A percentile compares a stretch with the other conserved stretches of the same genome.
Evolutionary conservation across 495 filamentous ascomycete species (phyloP).

Genomic region (Xylaria longipes): DNA sequence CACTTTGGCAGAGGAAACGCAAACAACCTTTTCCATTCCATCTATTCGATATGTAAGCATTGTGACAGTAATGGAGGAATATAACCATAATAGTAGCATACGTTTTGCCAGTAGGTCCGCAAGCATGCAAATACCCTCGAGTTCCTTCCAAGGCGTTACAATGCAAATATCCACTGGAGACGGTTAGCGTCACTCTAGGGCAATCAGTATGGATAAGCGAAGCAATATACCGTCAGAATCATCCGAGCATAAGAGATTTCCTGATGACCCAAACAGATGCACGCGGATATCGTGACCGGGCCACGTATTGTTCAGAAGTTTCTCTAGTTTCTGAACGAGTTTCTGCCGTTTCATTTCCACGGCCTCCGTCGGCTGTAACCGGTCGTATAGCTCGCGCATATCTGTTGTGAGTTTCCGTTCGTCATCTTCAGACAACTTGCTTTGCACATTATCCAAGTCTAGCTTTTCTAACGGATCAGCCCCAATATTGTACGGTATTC

Average conservation of each 20-base stretch:
- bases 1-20: constrained; percentile 91
- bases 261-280: constrained; percentile 94
- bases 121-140: constrained; percentile 87
- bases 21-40: constrained; percentile 95
- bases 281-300: constrained; percentile 89
- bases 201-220: constrained; percentile 39
- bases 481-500: constrained; percentile 92
- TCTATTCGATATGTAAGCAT: constrained; percentile 58
- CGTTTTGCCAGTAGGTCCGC: constrained; percentile 83
- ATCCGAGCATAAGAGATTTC: constrained; percentile 92
- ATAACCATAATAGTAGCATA: constrained; percentile 53
- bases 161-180: constrained; percentile 92
- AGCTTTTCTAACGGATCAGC: constrained; percentile 73
- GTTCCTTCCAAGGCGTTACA: constrained; percentile 79
- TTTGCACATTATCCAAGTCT: constrained; percentile 68
- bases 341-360: constrained; percentile 75
- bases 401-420: constrained; percentile 79
- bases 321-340: constrained; percentile 85
- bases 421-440: constrained; percentile 72
- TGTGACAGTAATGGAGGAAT: constrained; percentile 5
- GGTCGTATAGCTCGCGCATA: constrained; percentile 82
- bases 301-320: constrained; percentile 86
- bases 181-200: constrained; percentile 34
- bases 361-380: constrained; percentile 80
- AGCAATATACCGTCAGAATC: constrained; percentile 82